Percentiles rank a stretch among this genome's conserved stretches.
phyloP scores from a whole-genome alignment of 2,329 filamentous ascomycete genomes.

The Zalaria obscura region DNA sequence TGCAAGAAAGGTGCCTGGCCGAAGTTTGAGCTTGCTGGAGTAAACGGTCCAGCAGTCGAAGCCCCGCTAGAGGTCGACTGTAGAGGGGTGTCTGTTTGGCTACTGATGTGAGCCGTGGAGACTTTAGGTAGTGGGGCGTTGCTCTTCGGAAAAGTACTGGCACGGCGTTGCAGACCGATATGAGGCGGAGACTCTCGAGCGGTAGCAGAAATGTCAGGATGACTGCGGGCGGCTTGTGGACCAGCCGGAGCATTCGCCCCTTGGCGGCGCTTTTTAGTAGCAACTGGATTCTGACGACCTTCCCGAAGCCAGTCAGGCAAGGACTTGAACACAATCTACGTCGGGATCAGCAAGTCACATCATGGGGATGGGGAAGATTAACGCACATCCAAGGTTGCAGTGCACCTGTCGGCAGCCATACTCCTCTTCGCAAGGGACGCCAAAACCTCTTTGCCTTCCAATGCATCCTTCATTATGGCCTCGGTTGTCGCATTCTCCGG shows the following conservation, averaged over 20 bases:
- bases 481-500: slow-evolving; percentile 58
- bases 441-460: slow-evolving; percentile 71
- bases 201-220: slow-evolving; percentile 6
- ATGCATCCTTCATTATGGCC: slow-evolving; percentile 74
- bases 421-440: slow-evolving; percentile 67
- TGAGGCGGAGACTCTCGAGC: background rate
- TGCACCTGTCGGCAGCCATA: slow-evolving; percentile 78
- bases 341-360: background rate
- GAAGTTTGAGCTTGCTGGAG: slow-evolving; percentile 4
- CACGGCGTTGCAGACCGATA: slow-evolving; percentile 6
- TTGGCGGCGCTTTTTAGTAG: slow-evolving; percentile 34
- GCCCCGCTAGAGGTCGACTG: background rate
- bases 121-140: slow-evolving; percentile 5
- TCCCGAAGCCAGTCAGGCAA: slow-evolving; percentile 47
- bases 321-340: slow-evolving; percentile 55
- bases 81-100: background rate
- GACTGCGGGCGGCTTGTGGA: slow-evolving; percentile 4
- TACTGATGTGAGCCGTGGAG: background rate
- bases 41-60: slow-evolving; percentile 5
- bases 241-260: slow-evolving; percentile 5
- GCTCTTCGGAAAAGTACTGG: slow-evolving; percentile 26
- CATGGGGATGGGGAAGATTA: background rate
- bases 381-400: slow-evolving; percentile 59
- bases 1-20: background rate
- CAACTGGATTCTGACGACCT: slow-evolving; percentile 24